phyloP scores from a whole-genome alignment of 495 filamentous ascomycete genomes.

The Penicillium cosmopolitanum region DNA sequence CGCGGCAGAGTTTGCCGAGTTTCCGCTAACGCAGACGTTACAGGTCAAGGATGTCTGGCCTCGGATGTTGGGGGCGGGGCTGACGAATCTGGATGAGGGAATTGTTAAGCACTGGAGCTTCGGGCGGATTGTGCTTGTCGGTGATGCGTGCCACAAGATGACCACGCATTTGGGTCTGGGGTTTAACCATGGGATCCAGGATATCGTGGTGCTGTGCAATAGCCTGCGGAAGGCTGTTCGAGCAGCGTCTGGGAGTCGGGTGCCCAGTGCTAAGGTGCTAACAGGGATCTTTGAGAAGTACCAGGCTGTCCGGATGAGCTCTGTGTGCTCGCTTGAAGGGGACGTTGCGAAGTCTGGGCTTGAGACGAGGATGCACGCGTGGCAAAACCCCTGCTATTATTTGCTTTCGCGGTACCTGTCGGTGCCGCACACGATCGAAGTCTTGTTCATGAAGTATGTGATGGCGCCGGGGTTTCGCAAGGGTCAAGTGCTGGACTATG shows the following conservation, averaged over 20 bases:
- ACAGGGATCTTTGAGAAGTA: slow-evolving; percentile 20
- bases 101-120: slow-evolving; percentile 29
- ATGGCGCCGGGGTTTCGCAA: slow-evolving; percentile 11
- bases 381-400: slow-evolving; percentile 19
- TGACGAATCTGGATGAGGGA: slow-evolving; percentile 31
- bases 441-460: slow-evolving; percentile 13
- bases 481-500: slow-evolving; percentile 17
- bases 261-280: slow-evolving; percentile 6
- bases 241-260: not conserved
- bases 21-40: slow-evolving; percentile 23
- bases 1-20: slow-evolving; percentile 31
- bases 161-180: slow-evolving; percentile 35
- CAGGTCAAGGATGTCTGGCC: slow-evolving; percentile 35
- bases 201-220: slow-evolving; percentile 41
- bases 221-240: slow-evolving; percentile 18
- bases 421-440: slow-evolving; percentile 5
- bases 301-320: slow-evolving; percentile 14
- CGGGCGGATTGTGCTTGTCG: slow-evolving; percentile 29
- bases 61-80: slow-evolving; percentile 13
- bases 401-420: slow-evolving; percentile 21
- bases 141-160: slow-evolving; percentile 32
- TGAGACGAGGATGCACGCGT: slow-evolving; percentile 29
- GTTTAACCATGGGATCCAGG: slow-evolving; percentile 39
- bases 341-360: slow-evolving; percentile 22
- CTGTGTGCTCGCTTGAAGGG: slow-evolving; percentile 12